Base-by-base conservation (phyloP, 2,329 filamentous ascomycete species). In the Lecanicillium sp. region DNA sequence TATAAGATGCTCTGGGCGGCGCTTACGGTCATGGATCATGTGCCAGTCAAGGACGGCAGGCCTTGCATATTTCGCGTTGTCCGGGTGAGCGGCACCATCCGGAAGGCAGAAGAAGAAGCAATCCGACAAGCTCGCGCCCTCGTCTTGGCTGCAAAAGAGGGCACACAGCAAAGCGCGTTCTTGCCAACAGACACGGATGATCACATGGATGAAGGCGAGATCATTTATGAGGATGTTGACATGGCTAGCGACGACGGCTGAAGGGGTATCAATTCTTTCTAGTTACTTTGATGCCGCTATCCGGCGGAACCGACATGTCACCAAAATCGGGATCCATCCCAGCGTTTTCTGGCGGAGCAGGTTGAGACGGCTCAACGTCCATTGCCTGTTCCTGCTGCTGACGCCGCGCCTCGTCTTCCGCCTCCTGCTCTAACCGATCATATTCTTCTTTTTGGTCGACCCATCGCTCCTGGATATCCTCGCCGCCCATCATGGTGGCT, bases 401-500 rank as follows among this genome's bases (percentile, higher is more conserved):
- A 11, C 58, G 46, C 28, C 74, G 79, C 25, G 76, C 78, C 60
- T 94, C 84, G 50, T 84, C 80, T 52, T 89, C 85, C 67, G 82
- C 75, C 53, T 78, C 76, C 42, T 72, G 68, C 67, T 96, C 92
- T 43, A 79, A 65, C 49, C 82, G 80, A 59, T 98, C 92, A 53
- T 86, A 87, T 47, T 83, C 86, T 13, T 89, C 89, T 56, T 89
- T 92, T 29, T 81, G 73, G 62, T 96, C 90, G 22, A 98, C 67
- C 92, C 92, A 98, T 44, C 92, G 74, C 65, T 98, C 92, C 62
- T 98, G 92, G 46, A 96, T 81, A 60, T 98, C 90, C 43, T 82
- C 71, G 9, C 88, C 79, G 51, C 94, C 88, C 71, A 94, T 79
- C 62, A 80, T 66, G 22, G 77, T 78, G 27, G 79, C 76, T 42